A percentile compares a stretch with the other conserved stretches of the same genome.
phyloP scores from a whole-genome alignment of 2,329 filamentous ascomycete species.

The Stagonosporopsis chrysanthemi region DNA sequence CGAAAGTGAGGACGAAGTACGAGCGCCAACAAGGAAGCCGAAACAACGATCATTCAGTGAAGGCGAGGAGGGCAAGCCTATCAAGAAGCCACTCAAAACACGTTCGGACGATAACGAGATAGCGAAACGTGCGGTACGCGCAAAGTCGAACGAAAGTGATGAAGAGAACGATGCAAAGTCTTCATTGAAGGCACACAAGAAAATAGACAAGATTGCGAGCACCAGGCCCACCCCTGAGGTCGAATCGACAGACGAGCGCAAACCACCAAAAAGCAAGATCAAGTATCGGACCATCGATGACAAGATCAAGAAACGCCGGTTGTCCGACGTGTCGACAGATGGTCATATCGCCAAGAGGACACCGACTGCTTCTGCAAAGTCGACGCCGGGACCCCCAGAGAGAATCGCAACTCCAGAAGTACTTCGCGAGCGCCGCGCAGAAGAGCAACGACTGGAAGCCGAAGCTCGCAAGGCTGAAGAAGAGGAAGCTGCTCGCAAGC shows the following conservation, averaged over 20 bases:
- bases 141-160: constrained; percentile 42
- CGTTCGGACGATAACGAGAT: constrained; percentile 42
- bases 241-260: constrained; percentile 47
- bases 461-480: constrained; percentile 39
- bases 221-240: constrained; percentile 44
- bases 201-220: constrained; percentile 33
- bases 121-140: constrained; percentile 32
- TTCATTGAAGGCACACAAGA: constrained; percentile 38
- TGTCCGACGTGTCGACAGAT: constrained; percentile 44
- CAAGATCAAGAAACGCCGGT: constrained; percentile 41
- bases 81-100: constrained; percentile 42
- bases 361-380: constrained; percentile 45
- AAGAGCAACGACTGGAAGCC: constrained; percentile 42
- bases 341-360: constrained; percentile 43
- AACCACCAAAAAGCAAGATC: constrained; percentile 40
- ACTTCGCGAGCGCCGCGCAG: constrained; percentile 45
- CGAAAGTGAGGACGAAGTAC: constrained; percentile 49
- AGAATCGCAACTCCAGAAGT: constrained; percentile 44
- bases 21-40: constrained; percentile 43
- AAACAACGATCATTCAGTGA: constrained; percentile 47
- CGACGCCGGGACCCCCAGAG: constrained; percentile 46
- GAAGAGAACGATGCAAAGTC: constrained; percentile 36
- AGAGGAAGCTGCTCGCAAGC: constrained; percentile 39
- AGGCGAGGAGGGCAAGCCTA: constrained; percentile 43
- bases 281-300: constrained; percentile 45